These are phyloP conservation scores for Xerocomus potaroensis DNA, from an alignment of 768 basidiomycete species.

Conservation along the genomic window DNA sequence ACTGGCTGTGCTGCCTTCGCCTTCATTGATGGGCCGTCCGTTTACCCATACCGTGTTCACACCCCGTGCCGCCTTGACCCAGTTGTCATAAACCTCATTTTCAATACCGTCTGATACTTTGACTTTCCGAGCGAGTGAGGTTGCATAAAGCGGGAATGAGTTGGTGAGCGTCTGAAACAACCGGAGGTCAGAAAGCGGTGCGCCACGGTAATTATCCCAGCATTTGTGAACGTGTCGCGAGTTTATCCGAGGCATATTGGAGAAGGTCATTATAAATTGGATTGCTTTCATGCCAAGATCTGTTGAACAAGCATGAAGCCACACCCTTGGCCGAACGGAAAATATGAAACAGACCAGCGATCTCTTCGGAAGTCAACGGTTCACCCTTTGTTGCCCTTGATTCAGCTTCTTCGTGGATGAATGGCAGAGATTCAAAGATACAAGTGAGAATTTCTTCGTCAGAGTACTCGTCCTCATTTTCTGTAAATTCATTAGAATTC, in stretches of 20 bases:
- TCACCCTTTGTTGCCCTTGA: conserved; percentile 36
- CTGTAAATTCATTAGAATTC: not conserved
- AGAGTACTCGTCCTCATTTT: conserved; percentile 9
- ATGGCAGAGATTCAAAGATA: conserved; percentile 30
- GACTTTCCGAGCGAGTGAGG: conserved; percentile 68
- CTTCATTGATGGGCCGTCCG: conserved; percentile 55
- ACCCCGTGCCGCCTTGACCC: conserved; percentile 47
- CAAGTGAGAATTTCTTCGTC: conserved; percentile 24
- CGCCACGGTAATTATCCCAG: conserved; percentile 10
- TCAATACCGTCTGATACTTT: conserved; percentile 44
- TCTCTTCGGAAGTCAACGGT: conserved; percentile 50
- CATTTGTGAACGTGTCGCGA: conserved; percentile 13
- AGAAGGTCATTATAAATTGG: conserved; percentile 67
- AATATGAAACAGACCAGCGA: conserved; percentile 40
- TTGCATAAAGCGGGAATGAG: conserved; percentile 86
- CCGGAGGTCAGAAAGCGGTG: conserved; percentile 11
- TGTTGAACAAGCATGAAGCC: conserved; percentile 16
- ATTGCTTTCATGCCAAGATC: conserved; percentile 70
- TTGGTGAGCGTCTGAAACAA: conserved; percentile 66
- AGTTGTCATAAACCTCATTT: conserved; percentile 56
- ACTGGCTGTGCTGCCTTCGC: conserved; percentile 55
- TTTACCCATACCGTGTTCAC: conserved; percentile 75
- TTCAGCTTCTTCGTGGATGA: conserved; percentile 27
- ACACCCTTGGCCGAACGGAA: not conserved
- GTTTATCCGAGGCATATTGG: conserved; percentile 43